Conservation (phyloP, 2,329 filamentous ascomycete genomes). For the Leptosphaerulina australis region DNA sequence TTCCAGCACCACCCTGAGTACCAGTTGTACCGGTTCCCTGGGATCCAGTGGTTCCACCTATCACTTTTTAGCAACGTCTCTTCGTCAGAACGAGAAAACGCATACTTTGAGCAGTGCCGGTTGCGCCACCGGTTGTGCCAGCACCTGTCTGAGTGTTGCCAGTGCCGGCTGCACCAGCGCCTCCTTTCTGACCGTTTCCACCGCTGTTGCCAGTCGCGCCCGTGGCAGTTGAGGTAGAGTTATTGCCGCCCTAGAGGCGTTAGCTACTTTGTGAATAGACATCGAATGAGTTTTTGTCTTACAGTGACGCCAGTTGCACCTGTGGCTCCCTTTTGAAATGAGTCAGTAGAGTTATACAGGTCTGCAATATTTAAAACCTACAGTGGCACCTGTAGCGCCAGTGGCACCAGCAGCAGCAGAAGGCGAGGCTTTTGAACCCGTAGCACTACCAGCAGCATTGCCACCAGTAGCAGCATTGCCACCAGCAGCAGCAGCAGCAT, state of each 20-base stretch:
- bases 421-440: neutral
- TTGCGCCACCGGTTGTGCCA: neutral
- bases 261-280: neutral
- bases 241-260: constrained; percentile 7
- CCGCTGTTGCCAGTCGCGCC: neutral
- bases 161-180: neutral
- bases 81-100: neutral
- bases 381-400: neutral
- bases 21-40: neutral
- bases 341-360: neutral
- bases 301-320: constrained; percentile 9
- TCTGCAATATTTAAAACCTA: neutral
- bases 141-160: constrained; percentile 1
- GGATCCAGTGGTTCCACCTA: neutral
- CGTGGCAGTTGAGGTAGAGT: constrained; percentile 10
- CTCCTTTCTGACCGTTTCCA: neutral
- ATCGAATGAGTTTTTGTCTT: too few species aligned
- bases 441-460: neutral
- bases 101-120: neutral
- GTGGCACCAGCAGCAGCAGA: neutral
- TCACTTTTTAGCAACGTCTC: neutral
- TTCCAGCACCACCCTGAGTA: neutral
- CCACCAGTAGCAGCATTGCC: constrained; percentile 2
- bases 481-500: neutral
- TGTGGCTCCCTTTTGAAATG: neutral